Conservation (phyloP, 257 asterid species). For the Nyctanthes arbortristis region DNA sequence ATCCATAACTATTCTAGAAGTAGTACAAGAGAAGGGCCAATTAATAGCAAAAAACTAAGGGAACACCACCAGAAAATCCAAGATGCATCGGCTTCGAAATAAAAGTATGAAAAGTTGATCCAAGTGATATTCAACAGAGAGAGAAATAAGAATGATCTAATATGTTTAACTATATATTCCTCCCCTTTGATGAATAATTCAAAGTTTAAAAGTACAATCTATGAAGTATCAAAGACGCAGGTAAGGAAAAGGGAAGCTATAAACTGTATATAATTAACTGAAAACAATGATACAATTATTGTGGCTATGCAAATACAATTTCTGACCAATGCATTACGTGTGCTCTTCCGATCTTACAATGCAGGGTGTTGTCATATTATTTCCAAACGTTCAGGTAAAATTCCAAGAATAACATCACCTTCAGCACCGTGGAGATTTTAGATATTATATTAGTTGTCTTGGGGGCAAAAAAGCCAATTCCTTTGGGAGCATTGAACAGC, state of each 20-base stretch:
- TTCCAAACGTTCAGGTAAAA: no score
- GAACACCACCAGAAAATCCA: neutral
- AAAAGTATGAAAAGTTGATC: neutral
- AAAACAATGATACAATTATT: constrained; percentile 36
- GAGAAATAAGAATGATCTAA: neutral
- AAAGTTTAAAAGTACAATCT: neutral
- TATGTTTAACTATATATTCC: neutral
- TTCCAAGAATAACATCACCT: constrained; percentile 29
- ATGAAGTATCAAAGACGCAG: neutral
- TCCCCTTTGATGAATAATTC: neutral
- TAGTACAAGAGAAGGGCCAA: neutral
- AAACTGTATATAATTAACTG: constrained; percentile 36
- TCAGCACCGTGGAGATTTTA: constrained; percentile 23
- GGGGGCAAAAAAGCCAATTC: constrained; percentile 15
- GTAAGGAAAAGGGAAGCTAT: constrained; percentile 23
- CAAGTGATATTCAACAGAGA: neutral
- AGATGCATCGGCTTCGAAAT: neutral
- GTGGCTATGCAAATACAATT: constrained; percentile 31
- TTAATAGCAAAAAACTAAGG: neutral
- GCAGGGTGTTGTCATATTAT: constrained; percentile 31
- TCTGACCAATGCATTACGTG: constrained; percentile 25
- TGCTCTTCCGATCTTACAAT: constrained; percentile 39
- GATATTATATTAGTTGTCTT: constrained; percentile 15
- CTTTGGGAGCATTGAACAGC: constrained; percentile 4
- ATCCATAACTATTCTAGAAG: no score